Evolutionary conservation across 306 rosid genomes (phyloP).

Genomic region (Gastrolobium villosum): DNA sequence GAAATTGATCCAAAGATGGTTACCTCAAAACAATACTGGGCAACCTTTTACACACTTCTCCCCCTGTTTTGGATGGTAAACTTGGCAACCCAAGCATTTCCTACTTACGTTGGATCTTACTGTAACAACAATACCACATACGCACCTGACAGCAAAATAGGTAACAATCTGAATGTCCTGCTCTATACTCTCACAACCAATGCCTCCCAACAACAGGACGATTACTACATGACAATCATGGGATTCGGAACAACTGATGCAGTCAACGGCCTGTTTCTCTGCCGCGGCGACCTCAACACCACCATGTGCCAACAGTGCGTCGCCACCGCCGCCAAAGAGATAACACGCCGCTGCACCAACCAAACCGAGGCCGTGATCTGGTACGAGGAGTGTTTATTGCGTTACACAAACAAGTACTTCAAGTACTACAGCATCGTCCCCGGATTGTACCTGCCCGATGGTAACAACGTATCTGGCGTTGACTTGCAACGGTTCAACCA

Average conservation of each 20-base stretch:
- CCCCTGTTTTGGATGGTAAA: neutral
- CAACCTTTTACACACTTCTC: neutral
- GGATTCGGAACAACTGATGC: conserved; percentile 29
- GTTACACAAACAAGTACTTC: conserved; percentile 53
- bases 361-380: conserved; percentile 60
- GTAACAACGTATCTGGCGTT: conserved; percentile 29
- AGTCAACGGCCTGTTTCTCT: conserved; percentile 59
- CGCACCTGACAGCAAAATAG: conserved; percentile 41
- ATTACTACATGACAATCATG: conserved; percentile 42
- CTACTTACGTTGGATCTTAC: neutral
- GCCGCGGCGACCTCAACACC: conserved; percentile 62
- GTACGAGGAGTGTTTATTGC: conserved; percentile 53
- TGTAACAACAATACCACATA: conserved; percentile 47
- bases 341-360: conserved; percentile 42
- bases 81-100: neutral
- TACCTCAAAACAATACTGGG: neutral
- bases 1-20: conserved; percentile 25
- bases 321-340: conserved; percentile 42
- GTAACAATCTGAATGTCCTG: conserved; percentile 48
- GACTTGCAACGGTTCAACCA: conserved; percentile 34
- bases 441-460: neutral
- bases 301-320: conserved; percentile 53
- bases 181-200: conserved; percentile 52
- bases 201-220: conserved; percentile 44
- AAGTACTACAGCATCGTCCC: conserved; percentile 16